Evolutionary conservation across 257 asterid species (phyloP).

Genomic region (Pogostemon cablin): DNA sequence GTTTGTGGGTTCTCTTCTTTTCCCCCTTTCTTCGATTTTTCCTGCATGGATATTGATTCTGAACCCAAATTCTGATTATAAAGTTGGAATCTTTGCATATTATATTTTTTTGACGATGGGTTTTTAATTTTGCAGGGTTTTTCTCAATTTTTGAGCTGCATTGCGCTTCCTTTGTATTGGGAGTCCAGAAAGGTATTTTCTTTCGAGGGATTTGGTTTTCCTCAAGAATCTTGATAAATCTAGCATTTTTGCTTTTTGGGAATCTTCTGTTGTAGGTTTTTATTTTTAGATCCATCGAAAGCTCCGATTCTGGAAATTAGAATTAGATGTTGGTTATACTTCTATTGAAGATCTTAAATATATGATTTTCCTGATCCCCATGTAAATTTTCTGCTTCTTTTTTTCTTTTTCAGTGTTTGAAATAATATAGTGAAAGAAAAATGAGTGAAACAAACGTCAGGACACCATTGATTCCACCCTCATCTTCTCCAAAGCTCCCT

Average conservation of each 20-base stretch:
- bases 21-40: not conserved
- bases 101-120: slow-evolving; percentile 6
- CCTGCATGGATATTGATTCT: slow-evolving; percentile 30
- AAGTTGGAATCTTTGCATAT: slow-evolving; percentile 30
- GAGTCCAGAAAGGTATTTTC: slow-evolving; percentile 31
- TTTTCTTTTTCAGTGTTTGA: slow-evolving; percentile 20
- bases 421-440: slow-evolving; percentile 19
- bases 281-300: slow-evolving; percentile 30
- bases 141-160: slow-evolving; percentile 33
- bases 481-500: slow-evolving; percentile 61
- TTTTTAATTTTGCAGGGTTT: slow-evolving; percentile 38
- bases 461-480: slow-evolving; percentile 49
- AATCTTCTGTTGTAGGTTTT: not conserved
- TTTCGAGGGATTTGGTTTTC: not conserved
- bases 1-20: slow-evolving; percentile 10
- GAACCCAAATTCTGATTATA: slow-evolving; percentile 12
- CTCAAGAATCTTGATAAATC: slow-evolving; percentile 20
- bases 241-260: not conserved
- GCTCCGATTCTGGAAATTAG: not conserved
- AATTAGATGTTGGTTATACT: not conserved
- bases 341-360: slow-evolving; percentile 3
- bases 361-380: slow-evolving; percentile 14
- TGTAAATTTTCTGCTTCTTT: not conserved
- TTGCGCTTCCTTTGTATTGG: slow-evolving; percentile 23
- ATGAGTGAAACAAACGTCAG: slow-evolving; percentile 55